A percentile compares a stretch with the other conserved stretches of the same genome.
These are phyloP conservation scores for Daldinia bambusicola DNA, from an alignment of 495 filamentous ascomycete genomes.

Conservation along the genomic window DNA sequence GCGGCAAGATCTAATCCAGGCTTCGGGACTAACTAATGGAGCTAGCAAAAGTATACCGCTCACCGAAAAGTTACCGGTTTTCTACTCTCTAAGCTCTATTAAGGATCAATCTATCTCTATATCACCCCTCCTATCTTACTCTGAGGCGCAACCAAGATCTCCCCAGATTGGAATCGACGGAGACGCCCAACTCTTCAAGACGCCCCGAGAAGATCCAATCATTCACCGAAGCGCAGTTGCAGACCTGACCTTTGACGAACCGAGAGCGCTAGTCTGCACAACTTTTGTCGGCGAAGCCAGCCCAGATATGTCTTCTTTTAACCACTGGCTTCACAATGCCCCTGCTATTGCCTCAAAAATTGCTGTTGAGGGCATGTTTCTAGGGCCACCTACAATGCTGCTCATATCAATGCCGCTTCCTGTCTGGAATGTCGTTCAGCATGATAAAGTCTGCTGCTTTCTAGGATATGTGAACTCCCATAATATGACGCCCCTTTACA, in stretches of 20 bases:
- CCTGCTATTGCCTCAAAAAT: slow-evolving; percentile 61
- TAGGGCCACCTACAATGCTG: slow-evolving; percentile 66
- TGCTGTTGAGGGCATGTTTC: slow-evolving; percentile 67
- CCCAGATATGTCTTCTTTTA: slow-evolving; percentile 66
- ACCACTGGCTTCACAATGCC: slow-evolving; percentile 65
- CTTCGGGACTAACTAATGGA: slow-evolving; percentile 56
- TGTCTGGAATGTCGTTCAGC: slow-evolving; percentile 66
- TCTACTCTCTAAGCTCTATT: slow-evolving; percentile 60
- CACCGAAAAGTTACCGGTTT: slow-evolving; percentile 56
- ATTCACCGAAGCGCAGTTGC: slow-evolving; percentile 55
- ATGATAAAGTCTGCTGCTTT: slow-evolving; percentile 67
- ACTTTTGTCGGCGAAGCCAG: slow-evolving; percentile 67
- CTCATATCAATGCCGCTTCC: slow-evolving; percentile 66
- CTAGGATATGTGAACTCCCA: slow-evolving; percentile 65
- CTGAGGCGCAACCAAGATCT: slow-evolving; percentile 52
- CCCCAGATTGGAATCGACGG: slow-evolving; percentile 53
- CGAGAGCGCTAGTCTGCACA: slow-evolving; percentile 64
- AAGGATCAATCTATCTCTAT: slow-evolving; percentile 60
- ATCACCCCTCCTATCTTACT: slow-evolving; percentile 53
- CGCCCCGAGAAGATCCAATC: slow-evolving; percentile 50
- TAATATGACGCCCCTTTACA: slow-evolving; percentile 67
- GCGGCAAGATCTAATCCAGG: slow-evolving; percentile 56
- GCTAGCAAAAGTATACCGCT: slow-evolving; percentile 49
- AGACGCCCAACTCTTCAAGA: slow-evolving; percentile 46
- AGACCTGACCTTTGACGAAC: slow-evolving; percentile 63